These are phyloP conservation scores for Glomus cerebriforme DNA, from an alignment of 192 early-diverging fungal genomes.

Conservation along the genomic window DNA sequence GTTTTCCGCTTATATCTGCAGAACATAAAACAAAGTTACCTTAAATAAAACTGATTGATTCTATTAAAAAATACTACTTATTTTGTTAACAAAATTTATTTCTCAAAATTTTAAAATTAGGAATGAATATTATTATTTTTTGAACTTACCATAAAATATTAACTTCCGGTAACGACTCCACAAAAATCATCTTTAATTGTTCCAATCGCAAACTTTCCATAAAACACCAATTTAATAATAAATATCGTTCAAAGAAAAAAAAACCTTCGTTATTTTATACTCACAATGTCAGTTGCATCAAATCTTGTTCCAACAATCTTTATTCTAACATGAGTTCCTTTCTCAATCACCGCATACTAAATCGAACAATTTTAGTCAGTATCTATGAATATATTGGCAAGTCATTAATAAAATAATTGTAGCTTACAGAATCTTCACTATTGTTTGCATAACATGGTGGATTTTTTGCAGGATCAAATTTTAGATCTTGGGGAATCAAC, in stretches of 20 bases:
- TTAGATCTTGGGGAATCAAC: constrained; percentile 86
- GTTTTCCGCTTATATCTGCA: background rate
- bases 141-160: background rate
- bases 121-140: too few relatives aligned
- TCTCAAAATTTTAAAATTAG: too few relatives aligned
- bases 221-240: background rate
- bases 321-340: constrained; percentile 80
- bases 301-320: constrained; percentile 88
- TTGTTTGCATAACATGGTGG: constrained; percentile 74
- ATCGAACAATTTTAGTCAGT: background rate
- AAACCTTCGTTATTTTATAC: constrained; percentile 33
- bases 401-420: constrained; percentile 7
- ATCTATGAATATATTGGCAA: background rate
- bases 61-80: background rate
- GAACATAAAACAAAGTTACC: background rate
- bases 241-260: constrained; percentile 7
- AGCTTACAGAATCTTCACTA: constrained; percentile 68
- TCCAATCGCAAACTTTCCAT: constrained; percentile 82
- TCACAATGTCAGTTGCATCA: constrained; percentile 92
- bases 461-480: constrained; percentile 87
- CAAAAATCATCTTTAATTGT: constrained; percentile 95
- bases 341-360: constrained; percentile 68
- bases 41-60: background rate
- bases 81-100: too few relatives aligned
- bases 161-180: constrained; percentile 11